Conservation (phyloP, 176 grass and related monocot species). For the Aegilops longissima region DNA sequence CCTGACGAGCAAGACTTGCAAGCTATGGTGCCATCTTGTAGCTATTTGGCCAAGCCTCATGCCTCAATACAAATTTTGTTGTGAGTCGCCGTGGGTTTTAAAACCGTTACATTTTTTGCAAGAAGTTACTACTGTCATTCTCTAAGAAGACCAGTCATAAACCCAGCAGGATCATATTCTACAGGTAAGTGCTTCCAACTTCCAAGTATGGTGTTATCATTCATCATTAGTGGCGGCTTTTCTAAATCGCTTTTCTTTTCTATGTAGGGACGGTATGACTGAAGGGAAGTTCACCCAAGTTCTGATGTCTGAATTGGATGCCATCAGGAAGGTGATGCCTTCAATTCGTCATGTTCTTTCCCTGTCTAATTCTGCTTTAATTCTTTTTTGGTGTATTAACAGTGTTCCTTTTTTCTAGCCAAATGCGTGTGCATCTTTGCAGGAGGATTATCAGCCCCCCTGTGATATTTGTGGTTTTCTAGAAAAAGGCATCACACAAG, state of each 20-base stretch:
- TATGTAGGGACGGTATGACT: conserved; percentile 59
- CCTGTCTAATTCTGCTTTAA: neutral
- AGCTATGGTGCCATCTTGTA: too few species aligned
- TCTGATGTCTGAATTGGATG: conserved; percentile 49
- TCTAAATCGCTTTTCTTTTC: neutral
- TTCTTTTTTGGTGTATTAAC: neutral
- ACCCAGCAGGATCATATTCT: conserved; percentile 76
- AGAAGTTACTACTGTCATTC: conserved; percentile 54
- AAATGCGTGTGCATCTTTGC: conserved; percentile 59
- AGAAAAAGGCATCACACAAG: conserved; percentile 89
- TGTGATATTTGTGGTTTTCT: conserved; percentile 77
- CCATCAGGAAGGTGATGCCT: conserved; percentile 53
- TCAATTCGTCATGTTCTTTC: conserved; percentile 9
- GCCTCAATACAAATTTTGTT: too few species aligned
- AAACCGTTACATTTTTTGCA: conserved; percentile 26
- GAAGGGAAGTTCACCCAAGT: conserved; percentile 56
- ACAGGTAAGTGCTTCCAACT: conserved; percentile 43
- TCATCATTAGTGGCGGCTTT: neutral
- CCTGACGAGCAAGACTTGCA: too few species aligned
- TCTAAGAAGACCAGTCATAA: neutral
- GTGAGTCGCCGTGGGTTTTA: neutral
- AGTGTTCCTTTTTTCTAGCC: conserved; percentile 6
- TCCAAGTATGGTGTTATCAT: neutral
- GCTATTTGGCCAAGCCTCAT: too few species aligned
- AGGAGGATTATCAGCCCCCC: conserved; percentile 37